A percentile compares a stretch with the other conserved stretches of the same genome.
These are phyloP conservation scores for Leccinellum rugosiceps DNA, from an alignment of 768 basidiomycete species.

Conservation along the genomic window DNA sequence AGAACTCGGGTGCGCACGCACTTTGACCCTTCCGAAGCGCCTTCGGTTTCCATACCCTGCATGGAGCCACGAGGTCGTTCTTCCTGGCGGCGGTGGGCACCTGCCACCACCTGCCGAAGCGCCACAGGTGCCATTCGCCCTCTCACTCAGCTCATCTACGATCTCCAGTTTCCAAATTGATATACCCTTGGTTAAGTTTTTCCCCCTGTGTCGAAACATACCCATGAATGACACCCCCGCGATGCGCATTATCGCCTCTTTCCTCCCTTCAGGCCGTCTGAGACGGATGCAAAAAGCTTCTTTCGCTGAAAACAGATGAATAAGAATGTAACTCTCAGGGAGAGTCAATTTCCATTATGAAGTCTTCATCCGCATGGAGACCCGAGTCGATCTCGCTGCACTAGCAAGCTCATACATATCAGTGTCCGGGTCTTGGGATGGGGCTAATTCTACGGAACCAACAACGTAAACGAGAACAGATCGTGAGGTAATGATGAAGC, in stretches of 20 bases:
- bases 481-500: constrained; percentile 33
- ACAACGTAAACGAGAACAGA: constrained; percentile 25
- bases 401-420: not conserved
- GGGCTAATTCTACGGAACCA: constrained; percentile 26
- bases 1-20: constrained; percentile 7
- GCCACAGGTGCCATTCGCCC: not conserved
- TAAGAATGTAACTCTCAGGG: not conserved
- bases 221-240: not conserved
- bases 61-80: constrained; percentile 16
- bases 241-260: constrained; percentile 24
- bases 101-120: constrained; percentile 16
- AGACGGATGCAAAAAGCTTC: not conserved
- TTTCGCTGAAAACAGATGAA: not conserved
- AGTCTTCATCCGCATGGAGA: not conserved
- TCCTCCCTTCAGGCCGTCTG: not conserved
- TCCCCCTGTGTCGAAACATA: not conserved
- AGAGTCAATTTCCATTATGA: not conserved
- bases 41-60: constrained; percentile 5
- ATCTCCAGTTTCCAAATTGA: constrained; percentile 10
- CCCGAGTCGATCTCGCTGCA: constrained; percentile 26
- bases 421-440: not conserved
- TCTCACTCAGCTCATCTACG: constrained; percentile 1
- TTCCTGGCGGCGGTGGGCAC: constrained; percentile 12
- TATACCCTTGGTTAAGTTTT: constrained; percentile 4
- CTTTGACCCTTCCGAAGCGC: constrained; percentile 6